Evolutionary conservation across 2,329 filamentous ascomycete genomes (phyloP), one percentile per base, ranked within the genome.

Genomic region (Pleomassaria siparia): DNA sequence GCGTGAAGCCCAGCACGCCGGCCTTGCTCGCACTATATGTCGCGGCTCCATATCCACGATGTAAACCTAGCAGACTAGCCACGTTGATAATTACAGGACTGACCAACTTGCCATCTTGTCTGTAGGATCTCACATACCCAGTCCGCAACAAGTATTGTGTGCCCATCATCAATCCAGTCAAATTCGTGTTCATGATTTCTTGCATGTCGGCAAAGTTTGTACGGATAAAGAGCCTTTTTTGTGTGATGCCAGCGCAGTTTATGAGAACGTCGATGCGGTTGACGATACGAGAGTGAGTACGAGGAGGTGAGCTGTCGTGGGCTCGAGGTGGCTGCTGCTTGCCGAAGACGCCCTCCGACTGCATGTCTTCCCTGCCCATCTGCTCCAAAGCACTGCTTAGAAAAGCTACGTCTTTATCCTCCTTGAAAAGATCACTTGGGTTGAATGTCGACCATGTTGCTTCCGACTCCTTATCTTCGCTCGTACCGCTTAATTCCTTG

Each of bases 1-100:
- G 79, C 18, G 86, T 91, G 58, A 90, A 80, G 50, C 81, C 87
- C 87, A 94, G 69, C 1, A 95, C 73, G 2, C 89, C 90, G 4
- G 90, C 89, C 67, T 95, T 95, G 35, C 85, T 86, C 7, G 89
- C 88, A 5, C 87, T 85, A 65, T 94, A 94, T 0, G 84, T 81
- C 4, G 86, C 81, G 11, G 86, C 84, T 6, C 91, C 91, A 2
- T 76, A 76, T 1, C 86, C 87, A 0, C 84, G 86, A 48, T 85
- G 85, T 1, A 79, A 64, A 0, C 84, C 90, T 37, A 95, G 79
- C 24, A 95, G 74, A 40, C 88, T 92, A 1, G 88, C 85, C 18
- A 96, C 75, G 63, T 95, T 95, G 68, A 95, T 85, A 51, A 95
- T 91, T 62, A 88, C 55, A 1, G 61, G 60, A 18, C 41, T 55